A percentile compares a stretch with the other conserved stretches of the same genome.
Conservation (phyloP, 1,139 yeast species). For the Geotrichum citri-aurantii region DNA sequence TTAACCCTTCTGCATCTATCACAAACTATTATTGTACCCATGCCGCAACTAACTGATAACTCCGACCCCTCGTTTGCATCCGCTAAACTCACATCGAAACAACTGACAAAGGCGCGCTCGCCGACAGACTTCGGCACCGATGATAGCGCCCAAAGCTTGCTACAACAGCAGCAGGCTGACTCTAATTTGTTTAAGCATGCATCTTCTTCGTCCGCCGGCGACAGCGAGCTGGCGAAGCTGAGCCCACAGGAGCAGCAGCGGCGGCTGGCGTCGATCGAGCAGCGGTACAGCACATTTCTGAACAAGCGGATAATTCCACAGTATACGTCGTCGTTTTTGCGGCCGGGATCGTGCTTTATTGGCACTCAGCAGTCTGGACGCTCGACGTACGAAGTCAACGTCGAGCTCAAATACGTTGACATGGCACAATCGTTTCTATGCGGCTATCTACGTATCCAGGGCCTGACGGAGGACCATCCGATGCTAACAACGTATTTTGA, state of each 20-base stretch:
- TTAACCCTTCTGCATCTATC: too few relatives aligned
- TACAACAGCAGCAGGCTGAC: not conserved
- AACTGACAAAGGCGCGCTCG: not conserved
- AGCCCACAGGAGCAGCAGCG: not conserved
- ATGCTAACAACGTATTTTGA: constrained; percentile 81
- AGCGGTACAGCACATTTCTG: constrained; percentile 16
- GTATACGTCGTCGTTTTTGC: constrained; percentile 35
- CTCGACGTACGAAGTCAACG: constrained; percentile 60
- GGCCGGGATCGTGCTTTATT: constrained; percentile 57
- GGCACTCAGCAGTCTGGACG: constrained; percentile 76
- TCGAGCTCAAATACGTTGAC: constrained; percentile 68
- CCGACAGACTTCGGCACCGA: not conserved
- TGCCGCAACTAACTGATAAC: not conserved
- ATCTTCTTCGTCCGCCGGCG: not conserved
- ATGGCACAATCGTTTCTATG: constrained; percentile 54
- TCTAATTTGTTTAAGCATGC: not conserved
- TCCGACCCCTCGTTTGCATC: not conserved
- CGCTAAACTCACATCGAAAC: not conserved
- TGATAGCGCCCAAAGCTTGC: not conserved
- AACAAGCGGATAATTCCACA: constrained; percentile 18
- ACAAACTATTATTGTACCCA: not conserved
- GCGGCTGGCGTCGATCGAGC: constrained; percentile 19
- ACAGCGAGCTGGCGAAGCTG: not conserved
- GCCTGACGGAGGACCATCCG: constrained; percentile 71
- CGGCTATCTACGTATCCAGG: constrained; percentile 76